Evolutionary conservation across 306 rosid genomes (phyloP), one percentile per base, ranked within the genome.

Genomic region (Sicyos edulis): DNA sequence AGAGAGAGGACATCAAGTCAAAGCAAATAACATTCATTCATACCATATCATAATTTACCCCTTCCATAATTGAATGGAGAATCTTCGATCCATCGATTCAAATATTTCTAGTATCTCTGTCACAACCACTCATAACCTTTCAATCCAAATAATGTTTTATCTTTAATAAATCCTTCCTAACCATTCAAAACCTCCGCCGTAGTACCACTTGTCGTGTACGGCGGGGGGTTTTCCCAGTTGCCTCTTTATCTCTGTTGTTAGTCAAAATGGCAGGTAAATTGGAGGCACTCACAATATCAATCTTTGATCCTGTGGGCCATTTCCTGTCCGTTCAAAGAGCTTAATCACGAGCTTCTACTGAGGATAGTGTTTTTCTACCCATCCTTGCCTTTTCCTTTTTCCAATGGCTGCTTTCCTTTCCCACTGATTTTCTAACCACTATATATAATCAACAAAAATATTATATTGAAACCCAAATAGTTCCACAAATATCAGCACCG

Each of bases 201-300:
- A n/a, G n/a, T n/a, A n/a, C 37, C 50, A 63, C 15, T 63, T 26
- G 51, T 63, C 51, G 51, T n/a, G 50, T 63, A 63, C 69, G 69
- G 69, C 50, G 51, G 69, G 69, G 69, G 69, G 51, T 34, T 21
- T 16, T 50, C 69, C 69, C 4, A 37, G 22, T 13, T 34, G 69
- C 69, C 3, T 12, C 66, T 61, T 29, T 63, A 11, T 40, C 49
- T 42, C 52, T 14, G 10, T 29, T 26, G 16, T 37, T 62, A 62
- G 50, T 63, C 70, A 63, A 63, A 4, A 17, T 24, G 49, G 70
- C 68, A 34, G 14, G 22, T 61, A 61, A 61, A 32, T 8, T 16
- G 10, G 22, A 61, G 49, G 68, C 49, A 12, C 3, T 32, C 21
- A 61, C 67, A 61, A n/a, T n/a, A 10, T 57, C 63, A 11, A 20